Percentiles rank a stretch among this genome's conserved stretches.
These are phyloP conservation scores for Phaeosphaeriaceae sp. DNA, from an alignment of 2,329 filamentous ascomycete genomes.

Conservation along the genomic window DNA sequence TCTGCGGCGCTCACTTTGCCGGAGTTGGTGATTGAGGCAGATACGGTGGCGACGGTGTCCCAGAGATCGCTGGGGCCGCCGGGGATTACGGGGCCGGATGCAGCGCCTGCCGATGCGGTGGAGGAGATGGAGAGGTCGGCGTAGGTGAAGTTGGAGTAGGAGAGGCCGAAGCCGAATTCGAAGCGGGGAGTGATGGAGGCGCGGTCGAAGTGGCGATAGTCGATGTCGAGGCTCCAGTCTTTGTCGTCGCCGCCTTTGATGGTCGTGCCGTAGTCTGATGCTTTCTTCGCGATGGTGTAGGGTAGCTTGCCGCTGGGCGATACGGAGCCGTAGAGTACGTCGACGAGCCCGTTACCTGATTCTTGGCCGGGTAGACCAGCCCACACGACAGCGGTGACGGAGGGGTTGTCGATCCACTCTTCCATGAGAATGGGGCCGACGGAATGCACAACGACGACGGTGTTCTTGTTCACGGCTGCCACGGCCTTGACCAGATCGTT, in stretches of 20 bases:
- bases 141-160: slow-evolving; percentile 54
- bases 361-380: slow-evolving; percentile 49
- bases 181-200: slow-evolving; percentile 50
- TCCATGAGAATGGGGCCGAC: slow-evolving; percentile 49
- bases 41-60: slow-evolving; percentile 44
- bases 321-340: slow-evolving; percentile 54
- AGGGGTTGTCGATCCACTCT: slow-evolving; percentile 44
- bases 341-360: slow-evolving; percentile 55
- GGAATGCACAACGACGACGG: slow-evolving; percentile 48
- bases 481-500: slow-evolving; percentile 51
- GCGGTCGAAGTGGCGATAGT: slow-evolving; percentile 55
- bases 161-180: slow-evolving; percentile 56
- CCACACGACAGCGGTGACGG: slow-evolving; percentile 49
- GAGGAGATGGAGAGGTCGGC: slow-evolving; percentile 36
- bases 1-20: slow-evolving; percentile 46
- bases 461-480: slow-evolving; percentile 46
- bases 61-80: slow-evolving; percentile 43
- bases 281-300: slow-evolving; percentile 52
- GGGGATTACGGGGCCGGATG: slow-evolving; percentile 30
- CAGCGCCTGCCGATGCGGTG: slow-evolving; percentile 29
- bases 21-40: slow-evolving; percentile 44
- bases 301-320: slow-evolving; percentile 64
- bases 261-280: slow-evolving; percentile 39
- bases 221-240: slow-evolving; percentile 54
- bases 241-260: slow-evolving; percentile 25